Percentiles rank a stretch among this genome's conserved stretches.
Conservation (phyloP, 164 flowering plant genomes). For the Chimonanthus salicifolius region DNA sequence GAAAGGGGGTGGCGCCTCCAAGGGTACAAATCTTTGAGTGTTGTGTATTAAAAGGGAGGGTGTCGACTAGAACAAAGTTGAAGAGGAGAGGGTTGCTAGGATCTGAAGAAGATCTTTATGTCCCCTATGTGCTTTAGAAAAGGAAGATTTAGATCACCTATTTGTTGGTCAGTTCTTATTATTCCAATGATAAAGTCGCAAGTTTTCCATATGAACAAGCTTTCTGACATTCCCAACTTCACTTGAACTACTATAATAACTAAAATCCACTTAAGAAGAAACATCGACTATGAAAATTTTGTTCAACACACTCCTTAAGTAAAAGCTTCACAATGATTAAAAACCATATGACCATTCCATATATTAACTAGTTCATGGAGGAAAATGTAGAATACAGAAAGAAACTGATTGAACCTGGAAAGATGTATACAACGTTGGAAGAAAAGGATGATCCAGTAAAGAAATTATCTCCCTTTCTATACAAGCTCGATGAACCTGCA, state of each 20-base stretch:
- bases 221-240: background rate
- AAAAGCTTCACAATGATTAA: background rate
- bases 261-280: background rate
- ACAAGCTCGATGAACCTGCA: conserved; percentile 95
- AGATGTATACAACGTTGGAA: conserved; percentile 82
- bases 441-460: conserved; percentile 91
- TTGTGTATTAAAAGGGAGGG: too few relatives aligned
- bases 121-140: too few relatives aligned
- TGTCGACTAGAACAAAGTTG: too few relatives aligned
- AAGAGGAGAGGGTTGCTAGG: too few relatives aligned
- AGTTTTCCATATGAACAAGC: too few relatives aligned
- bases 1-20: too few relatives aligned
- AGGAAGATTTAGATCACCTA: too few relatives aligned
- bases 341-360: background rate
- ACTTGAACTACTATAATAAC: background rate
- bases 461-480: conserved; percentile 90
- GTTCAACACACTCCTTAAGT: background rate
- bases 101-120: too few relatives aligned
- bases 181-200: too few relatives aligned
- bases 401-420: conserved; percentile 59
- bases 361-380: background rate
- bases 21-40: too few relatives aligned
- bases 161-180: too few relatives aligned
- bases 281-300: background rate
- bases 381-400: background rate